Evolutionary conservation across 2,329 filamentous ascomycete genomes (phyloP).

Genomic region (Aspergillus arachidicola): DNA sequence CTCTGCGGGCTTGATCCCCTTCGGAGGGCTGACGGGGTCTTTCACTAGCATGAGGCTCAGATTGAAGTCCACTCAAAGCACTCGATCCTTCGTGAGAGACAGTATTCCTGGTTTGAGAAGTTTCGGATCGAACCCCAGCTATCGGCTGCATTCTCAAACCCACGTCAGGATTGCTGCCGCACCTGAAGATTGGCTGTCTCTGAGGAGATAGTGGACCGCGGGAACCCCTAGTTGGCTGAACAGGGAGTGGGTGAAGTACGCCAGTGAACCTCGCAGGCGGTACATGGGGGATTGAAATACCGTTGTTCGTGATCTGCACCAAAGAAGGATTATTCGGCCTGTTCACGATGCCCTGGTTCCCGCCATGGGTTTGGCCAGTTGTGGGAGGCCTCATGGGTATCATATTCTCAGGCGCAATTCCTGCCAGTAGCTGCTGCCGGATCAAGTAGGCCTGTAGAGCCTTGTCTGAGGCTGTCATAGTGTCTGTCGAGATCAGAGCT

Average conservation of each 20-base stretch:
- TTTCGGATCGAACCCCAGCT: background rate
- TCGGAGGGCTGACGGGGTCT: background rate
- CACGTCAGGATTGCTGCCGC: background rate
- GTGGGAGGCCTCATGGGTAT: slow-evolving; percentile 19
- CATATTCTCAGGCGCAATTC: slow-evolving; percentile 27
- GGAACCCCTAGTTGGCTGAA: background rate
- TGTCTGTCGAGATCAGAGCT: background rate
- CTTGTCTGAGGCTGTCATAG: background rate
- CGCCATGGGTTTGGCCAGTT: background rate
- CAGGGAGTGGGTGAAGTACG: slow-evolving; percentile 14
- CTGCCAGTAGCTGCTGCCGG: slow-evolving; percentile 32
- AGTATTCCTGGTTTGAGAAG: background rate
- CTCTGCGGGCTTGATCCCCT: background rate
- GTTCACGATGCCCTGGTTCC: background rate
- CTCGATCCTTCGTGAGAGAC: background rate
- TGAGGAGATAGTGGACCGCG: background rate
- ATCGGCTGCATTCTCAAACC: background rate
- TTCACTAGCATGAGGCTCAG: background rate
- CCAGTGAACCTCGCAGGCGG: slow-evolving; percentile 26
- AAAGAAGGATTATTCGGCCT: slow-evolving; percentile 13
- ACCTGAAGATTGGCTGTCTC: background rate
- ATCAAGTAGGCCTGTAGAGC: slow-evolving; percentile 30
- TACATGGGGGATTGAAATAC: slow-evolving; percentile 20
- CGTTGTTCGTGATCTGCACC: slow-evolving; percentile 24
- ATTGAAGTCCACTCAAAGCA: background rate